These are phyloP conservation scores for Trapa incisa DNA, from an alignment of 345 rosid species.

Conservation along the genomic window DNA sequence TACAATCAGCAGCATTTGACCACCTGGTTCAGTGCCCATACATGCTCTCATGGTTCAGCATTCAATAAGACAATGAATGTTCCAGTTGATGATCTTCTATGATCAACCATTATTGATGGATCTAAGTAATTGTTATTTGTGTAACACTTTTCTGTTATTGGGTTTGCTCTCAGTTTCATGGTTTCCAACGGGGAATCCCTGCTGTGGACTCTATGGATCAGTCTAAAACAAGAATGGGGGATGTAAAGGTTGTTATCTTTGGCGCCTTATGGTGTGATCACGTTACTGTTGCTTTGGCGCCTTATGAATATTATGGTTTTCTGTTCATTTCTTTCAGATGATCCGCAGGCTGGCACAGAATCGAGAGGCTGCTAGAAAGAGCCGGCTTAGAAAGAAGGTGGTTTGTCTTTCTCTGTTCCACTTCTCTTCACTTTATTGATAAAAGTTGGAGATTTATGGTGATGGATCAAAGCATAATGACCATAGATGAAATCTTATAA, in stretches of 20 bases:
- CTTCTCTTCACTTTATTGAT: not conserved
- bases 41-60: too few relatives aligned
- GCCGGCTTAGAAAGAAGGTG: slow-evolving; percentile 87
- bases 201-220: slow-evolving; percentile 49
- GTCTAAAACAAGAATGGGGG: slow-evolving; percentile 43
- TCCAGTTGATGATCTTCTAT: too few relatives aligned
- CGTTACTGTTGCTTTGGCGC: not conserved
- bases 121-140: not conserved
- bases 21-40: too few relatives aligned
- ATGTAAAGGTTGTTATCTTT: slow-evolving; percentile 39
- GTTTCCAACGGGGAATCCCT: slow-evolving; percentile 31
- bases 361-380: slow-evolving; percentile 94
- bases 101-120: too few relatives aligned
- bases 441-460: not conserved
- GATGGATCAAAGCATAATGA: not conserved
- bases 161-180: slow-evolving; percentile 37
- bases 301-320: not conserved
- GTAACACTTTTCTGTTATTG: not conserved
- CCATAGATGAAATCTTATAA: not conserved
- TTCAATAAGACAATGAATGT: too few relatives aligned
- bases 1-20: too few relatives aligned
- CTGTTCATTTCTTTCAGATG: slow-evolving; percentile 22
- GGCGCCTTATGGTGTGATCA: not conserved
- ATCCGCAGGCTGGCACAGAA: slow-evolving; percentile 85
- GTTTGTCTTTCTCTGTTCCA: slow-evolving; percentile 1